Percentiles rank a stretch among this genome's conserved stretches.
Conservation (phyloP, 371 early-diverging fungal genomes). For the Mycotypha africana region DNA sequence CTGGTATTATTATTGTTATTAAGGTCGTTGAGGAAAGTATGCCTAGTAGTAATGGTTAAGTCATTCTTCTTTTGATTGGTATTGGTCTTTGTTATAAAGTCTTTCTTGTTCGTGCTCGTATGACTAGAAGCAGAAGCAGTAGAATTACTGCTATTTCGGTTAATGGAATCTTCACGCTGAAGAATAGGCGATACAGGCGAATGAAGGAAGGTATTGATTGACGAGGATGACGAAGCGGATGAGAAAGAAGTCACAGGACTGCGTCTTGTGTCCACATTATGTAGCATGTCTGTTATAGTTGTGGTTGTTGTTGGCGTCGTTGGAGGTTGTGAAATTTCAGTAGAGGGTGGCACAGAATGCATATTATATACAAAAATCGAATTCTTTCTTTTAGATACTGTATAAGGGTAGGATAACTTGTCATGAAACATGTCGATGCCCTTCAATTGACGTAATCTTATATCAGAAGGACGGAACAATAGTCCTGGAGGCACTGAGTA, state of each 20-base stretch:
- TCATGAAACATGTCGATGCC: slow-evolving; percentile 21
- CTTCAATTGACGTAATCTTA: slow-evolving; percentile 41
- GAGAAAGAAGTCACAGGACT: not conserved
- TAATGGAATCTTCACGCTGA: too few species aligned
- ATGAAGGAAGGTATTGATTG: not conserved
- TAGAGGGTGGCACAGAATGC: not conserved
- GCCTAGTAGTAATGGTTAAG: too few species aligned
- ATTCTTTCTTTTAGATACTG: not conserved
- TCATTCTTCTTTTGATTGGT: too few species aligned
- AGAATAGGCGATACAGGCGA: too few species aligned
- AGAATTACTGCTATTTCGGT: too few species aligned
- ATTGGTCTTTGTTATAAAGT: too few species aligned
- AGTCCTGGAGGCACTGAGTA: slow-evolving; percentile 73
- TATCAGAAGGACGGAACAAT: slow-evolving; percentile 78
- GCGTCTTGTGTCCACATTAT: not conserved
- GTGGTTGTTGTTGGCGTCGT: not conserved
- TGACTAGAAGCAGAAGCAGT: too few species aligned
- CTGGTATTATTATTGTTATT: too few species aligned
- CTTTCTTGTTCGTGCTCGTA: too few species aligned
- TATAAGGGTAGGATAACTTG: not conserved
- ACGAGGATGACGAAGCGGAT: not conserved
- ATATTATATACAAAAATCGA: not conserved
- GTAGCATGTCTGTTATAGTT: too few species aligned
- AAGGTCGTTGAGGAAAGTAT: too few species aligned
- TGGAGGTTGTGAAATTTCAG: not conserved